These are phyloP conservation scores for Lipomyces lipofer DNA, from an alignment of 805 yeast genomes.

Conservation along the genomic window DNA sequence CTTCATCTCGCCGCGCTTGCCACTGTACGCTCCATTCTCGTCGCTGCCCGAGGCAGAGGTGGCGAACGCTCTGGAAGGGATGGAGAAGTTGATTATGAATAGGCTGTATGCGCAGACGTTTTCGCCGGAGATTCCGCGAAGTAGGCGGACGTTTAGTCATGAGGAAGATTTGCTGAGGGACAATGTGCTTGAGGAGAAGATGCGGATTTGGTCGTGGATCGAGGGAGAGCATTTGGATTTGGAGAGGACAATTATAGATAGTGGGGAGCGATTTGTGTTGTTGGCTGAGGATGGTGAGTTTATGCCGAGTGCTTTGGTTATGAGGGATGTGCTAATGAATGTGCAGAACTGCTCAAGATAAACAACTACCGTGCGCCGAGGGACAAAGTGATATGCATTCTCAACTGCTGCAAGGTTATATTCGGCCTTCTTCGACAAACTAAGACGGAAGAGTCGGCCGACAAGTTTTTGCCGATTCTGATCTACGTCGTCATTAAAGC, in stretches of 20 bases:
- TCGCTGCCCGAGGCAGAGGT: constrained; percentile 59
- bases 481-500: constrained; percentile 77
- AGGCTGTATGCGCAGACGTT: constrained; percentile 75
- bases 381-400: constrained; percentile 86
- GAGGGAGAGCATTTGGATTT: constrained; percentile 77
- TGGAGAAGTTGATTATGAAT: constrained; percentile 91
- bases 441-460: constrained; percentile 80
- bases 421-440: constrained; percentile 78
- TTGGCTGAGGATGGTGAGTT: constrained; percentile 53
- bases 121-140: constrained; percentile 65
- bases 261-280: constrained; percentile 55
- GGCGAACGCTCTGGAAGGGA: constrained; percentile 80
- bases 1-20: constrained; percentile 52
- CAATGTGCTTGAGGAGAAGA: constrained; percentile 49
- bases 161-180: constrained; percentile 66
- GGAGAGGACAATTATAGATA: constrained; percentile 50
- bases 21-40: constrained; percentile 69
- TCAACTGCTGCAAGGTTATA: constrained; percentile 89
- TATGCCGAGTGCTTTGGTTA: too few relatives aligned
- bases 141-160: constrained; percentile 55
- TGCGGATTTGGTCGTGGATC: constrained; percentile 69
- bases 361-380: constrained; percentile 88
- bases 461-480: constrained; percentile 85
- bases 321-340: neutral
- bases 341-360: constrained; percentile 69